Evolutionary conservation across 768 basidiomycete species (phyloP).

Genomic region (Tulasnella sp.): DNA sequence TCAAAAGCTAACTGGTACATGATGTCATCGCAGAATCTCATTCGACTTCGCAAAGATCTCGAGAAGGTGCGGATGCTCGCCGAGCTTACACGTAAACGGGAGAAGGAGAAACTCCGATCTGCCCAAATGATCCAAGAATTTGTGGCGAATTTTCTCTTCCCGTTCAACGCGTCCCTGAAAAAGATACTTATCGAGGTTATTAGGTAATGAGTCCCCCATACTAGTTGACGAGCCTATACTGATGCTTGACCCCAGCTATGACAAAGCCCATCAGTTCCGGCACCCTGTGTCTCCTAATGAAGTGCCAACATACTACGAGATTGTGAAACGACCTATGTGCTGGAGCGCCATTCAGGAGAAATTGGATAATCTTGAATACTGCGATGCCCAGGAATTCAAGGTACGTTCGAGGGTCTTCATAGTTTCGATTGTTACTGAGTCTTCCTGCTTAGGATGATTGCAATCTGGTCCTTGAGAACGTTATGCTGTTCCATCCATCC

Average conservation of each 20-base stretch:
- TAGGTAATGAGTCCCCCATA: conserved; percentile 45
- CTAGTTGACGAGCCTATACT: conserved; percentile 9
- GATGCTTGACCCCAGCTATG: conserved; percentile 48
- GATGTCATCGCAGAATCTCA: conserved; percentile 48
- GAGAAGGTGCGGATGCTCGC: conserved; percentile 63
- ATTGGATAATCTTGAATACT: conserved; percentile 78
- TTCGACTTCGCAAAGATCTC: conserved; percentile 70
- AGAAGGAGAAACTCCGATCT: conserved; percentile 71
- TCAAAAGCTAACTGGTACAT: conserved; percentile 16
- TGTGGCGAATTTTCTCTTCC: conserved; percentile 60
- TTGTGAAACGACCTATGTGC: conserved; percentile 83
- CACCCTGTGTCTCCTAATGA: conserved; percentile 73
- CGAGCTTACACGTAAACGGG: conserved; percentile 68
- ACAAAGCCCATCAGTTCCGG: conserved; percentile 70
- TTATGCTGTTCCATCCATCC: conserved; percentile 76
- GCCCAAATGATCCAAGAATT: conserved; percentile 63
- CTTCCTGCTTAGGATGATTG: conserved; percentile 59
- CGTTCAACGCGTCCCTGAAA: conserved; percentile 58
- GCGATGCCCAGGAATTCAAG: conserved; percentile 69
- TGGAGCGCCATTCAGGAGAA: conserved; percentile 79
- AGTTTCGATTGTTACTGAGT: neutral
- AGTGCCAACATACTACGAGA: conserved; percentile 87
- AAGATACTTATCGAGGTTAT: conserved; percentile 66
- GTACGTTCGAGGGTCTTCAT: conserved; percentile 38
- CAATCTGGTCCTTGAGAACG: conserved; percentile 79